These are phyloP conservation scores for Trametes coccinea DNA, from an alignment of 768 basidiomycete genomes.

Conservation along the genomic window DNA sequence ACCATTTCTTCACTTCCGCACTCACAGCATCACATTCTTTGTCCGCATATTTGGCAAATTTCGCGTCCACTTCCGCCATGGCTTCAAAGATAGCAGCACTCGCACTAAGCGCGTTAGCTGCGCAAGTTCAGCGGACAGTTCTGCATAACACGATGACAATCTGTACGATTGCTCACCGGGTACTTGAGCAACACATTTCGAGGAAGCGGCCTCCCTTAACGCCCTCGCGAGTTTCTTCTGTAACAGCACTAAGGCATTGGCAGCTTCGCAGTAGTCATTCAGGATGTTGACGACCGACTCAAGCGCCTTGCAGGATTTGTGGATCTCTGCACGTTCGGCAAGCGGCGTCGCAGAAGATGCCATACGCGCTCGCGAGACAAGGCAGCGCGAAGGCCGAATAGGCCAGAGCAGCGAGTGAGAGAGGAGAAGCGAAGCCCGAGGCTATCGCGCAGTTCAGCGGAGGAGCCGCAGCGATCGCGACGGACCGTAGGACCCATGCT, in stretches of 20 bases:
- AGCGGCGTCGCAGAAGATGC: conserved; percentile 30
- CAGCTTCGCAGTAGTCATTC: conserved; percentile 76
- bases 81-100: conserved; percentile 69
- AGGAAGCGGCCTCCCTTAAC: conserved; percentile 59
- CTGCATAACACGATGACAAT: not conserved
- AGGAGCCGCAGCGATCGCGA: not conserved
- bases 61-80: conserved; percentile 67
- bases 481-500: conserved; percentile 1
- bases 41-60: conserved; percentile 73
- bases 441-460: not conserved
- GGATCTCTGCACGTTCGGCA: conserved; percentile 69
- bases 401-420: not conserved
- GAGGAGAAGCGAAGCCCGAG: not conserved
- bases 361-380: conserved; percentile 5
- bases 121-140: not conserved
- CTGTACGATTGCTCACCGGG: conserved; percentile 49
- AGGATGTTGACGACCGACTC: conserved; percentile 66
- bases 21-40: conserved; percentile 70
- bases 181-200: conserved; percentile 61
- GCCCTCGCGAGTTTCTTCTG: conserved; percentile 80
- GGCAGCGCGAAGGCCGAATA: not conserved
- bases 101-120: conserved; percentile 68
- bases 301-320: conserved; percentile 78
- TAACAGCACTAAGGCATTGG: conserved; percentile 55
- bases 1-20: conserved; percentile 79